Evolutionary conservation across 1,284 basidiomycete genomes (phyloP).

Genomic region (Trichosporon sp.): DNA sequence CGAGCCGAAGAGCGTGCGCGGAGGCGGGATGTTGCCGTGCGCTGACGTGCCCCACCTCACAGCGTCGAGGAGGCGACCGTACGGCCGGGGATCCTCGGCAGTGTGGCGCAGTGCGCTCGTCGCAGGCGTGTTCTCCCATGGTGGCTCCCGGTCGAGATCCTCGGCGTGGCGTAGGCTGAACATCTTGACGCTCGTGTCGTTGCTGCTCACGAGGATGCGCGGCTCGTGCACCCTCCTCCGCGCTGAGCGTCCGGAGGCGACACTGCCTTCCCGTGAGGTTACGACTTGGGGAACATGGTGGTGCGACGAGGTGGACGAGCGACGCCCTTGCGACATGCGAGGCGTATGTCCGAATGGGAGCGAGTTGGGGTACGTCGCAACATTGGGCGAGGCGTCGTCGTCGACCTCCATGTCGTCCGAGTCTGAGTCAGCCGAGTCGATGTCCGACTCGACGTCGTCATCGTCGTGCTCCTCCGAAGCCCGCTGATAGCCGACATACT

Average conservation of each 20-base stretch:
- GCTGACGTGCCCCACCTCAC: not conserved
- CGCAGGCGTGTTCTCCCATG: slow-evolving; percentile 3
- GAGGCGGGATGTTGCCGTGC: slow-evolving; percentile 4
- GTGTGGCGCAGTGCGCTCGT: slow-evolving; percentile 18
- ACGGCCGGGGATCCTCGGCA: slow-evolving; percentile 4
- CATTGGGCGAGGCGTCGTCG: slow-evolving; percentile 20
- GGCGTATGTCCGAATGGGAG: slow-evolving; percentile 40
- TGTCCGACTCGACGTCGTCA: slow-evolving; percentile 8
- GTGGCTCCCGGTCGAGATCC: not conserved
- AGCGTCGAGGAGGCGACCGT: not conserved
- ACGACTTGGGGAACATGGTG: slow-evolving; percentile 25
- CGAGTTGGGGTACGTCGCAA: slow-evolving; percentile 49
- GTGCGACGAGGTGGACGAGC: not conserved
- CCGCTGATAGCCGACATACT: slow-evolving; percentile 9
- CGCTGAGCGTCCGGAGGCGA: not conserved
- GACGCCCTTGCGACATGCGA: slow-evolving; percentile 25
- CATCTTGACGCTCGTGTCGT: slow-evolving; percentile 48
- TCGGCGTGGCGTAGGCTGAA: slow-evolving; percentile 30
- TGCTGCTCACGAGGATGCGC: slow-evolving; percentile 46
- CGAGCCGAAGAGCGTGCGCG: slow-evolving; percentile 12
- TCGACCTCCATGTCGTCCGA: slow-evolving; percentile 14
- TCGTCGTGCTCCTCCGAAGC: slow-evolving; percentile 5
- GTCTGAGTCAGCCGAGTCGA: slow-evolving; percentile 13
- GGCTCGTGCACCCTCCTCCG: slow-evolving; percentile 33
- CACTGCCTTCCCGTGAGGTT: slow-evolving; percentile 20